Conservation (phyloP, 331 rosid genomes). For the Phaseolus coccineus region DNA sequence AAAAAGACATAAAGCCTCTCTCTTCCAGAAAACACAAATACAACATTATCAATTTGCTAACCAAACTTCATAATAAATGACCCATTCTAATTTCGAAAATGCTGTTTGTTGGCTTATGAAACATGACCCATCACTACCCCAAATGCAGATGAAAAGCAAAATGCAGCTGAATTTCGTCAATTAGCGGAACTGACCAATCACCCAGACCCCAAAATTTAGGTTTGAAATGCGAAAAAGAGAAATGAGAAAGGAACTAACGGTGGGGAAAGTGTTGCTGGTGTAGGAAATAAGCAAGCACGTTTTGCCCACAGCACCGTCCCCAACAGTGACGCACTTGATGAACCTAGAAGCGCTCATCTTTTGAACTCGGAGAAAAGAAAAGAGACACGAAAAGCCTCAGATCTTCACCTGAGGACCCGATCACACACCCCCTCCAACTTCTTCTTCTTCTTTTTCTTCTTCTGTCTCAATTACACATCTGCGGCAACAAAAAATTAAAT, state of each 20-base stretch:
- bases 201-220: background rate
- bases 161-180: slow-evolving; percentile 4
- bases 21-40: slow-evolving; percentile 17
- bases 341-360: slow-evolving; percentile 98
- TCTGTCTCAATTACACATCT: slow-evolving; percentile 68
- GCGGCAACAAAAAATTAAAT: slow-evolving; percentile 31
- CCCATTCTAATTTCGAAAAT: background rate
- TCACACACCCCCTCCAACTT: slow-evolving; percentile 47
- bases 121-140: background rate
- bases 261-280: slow-evolving; percentile 99
- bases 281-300: slow-evolving; percentile 98
- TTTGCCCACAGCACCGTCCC: slow-evolving; percentile 99
- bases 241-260: slow-evolving; percentile 56
- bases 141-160: background rate
- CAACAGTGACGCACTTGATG: slow-evolving; percentile 99
- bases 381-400: slow-evolving; percentile 67
- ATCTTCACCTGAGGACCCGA: slow-evolving; percentile 96
- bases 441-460: slow-evolving; percentile 43
- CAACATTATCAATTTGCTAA: background rate
- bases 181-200: background rate
- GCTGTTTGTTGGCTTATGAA: background rate
- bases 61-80: background rate
- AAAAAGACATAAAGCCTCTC: background rate
- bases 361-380: background rate
- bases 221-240: background rate